Evolutionary conservation across 1,139 yeast genomes (phyloP).

Genomic region (Meyerozyma sp.): DNA sequence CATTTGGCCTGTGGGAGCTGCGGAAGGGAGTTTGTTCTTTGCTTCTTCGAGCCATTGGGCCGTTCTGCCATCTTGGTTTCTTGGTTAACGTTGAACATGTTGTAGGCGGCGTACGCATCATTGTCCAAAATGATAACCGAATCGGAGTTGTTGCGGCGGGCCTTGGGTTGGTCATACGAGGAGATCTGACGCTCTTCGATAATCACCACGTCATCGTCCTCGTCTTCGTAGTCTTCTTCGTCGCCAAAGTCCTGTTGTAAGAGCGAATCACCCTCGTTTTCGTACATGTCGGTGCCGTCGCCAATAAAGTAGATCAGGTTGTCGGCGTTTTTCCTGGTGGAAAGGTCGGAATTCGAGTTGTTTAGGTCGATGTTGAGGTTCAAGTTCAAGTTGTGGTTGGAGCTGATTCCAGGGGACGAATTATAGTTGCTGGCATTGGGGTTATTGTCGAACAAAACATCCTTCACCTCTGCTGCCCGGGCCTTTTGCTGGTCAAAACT

Average conservation of each 20-base stretch:
- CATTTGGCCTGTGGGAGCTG: constrained; percentile 57
- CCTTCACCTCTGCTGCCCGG: constrained; percentile 4
- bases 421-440: neutral
- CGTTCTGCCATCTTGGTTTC: neutral
- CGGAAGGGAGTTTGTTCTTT: constrained; percentile 66
- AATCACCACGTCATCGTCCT: constrained; percentile 28
- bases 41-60: constrained; percentile 24
- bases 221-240: constrained; percentile 9
- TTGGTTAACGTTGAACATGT: constrained; percentile 32
- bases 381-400: constrained; percentile 3
- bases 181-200: constrained; percentile 28
- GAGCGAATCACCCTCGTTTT: constrained; percentile 8
- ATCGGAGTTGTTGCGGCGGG: constrained; percentile 33
- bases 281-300: constrained; percentile 11
- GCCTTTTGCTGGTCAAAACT: constrained; percentile 23
- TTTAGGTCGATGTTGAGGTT: constrained; percentile 5
- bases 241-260: constrained; percentile 6
- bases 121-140: constrained; percentile 31
- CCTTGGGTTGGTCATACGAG: constrained; percentile 4
- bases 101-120: constrained; percentile 41
- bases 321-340: constrained; percentile 1
- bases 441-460: neutral
- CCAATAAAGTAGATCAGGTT: neutral
- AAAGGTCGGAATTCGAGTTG: constrained; percentile 2
- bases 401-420: constrained; percentile 1